A percentile compares a stretch with the other conserved stretches of the same genome.
Conservation (phyloP, 2,329 filamentous ascomycete species). For the Chaetomiaceae sp. region DNA sequence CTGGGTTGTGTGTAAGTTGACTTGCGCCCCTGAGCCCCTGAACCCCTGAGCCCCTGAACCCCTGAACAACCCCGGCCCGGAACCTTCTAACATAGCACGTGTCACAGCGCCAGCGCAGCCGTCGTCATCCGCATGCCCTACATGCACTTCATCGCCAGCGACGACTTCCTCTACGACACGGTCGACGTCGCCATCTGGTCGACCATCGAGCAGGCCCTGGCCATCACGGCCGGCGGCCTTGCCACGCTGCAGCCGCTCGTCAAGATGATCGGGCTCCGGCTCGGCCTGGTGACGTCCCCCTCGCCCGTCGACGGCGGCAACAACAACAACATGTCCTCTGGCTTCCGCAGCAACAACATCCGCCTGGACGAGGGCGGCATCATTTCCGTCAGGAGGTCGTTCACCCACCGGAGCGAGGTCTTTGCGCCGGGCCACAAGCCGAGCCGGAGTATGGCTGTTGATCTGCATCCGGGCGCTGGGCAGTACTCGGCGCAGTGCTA, state of each 20-base stretch:
- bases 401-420: slow-evolving; percentile 6
- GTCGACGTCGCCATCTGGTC: slow-evolving; percentile 47
- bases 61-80: no score
- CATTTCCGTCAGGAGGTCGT: slow-evolving; percentile 16
- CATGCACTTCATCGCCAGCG: slow-evolving; percentile 10
- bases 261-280: slow-evolving; percentile 31
- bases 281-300: slow-evolving; percentile 24
- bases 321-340: no score
- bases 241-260: slow-evolving; percentile 45
- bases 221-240: slow-evolving; percentile 45
- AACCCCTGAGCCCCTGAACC: no score
- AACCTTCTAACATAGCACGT: background rate
- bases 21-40: background rate
- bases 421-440: background rate
- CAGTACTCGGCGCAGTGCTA: slow-evolving; percentile 18
- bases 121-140: slow-evolving; percentile 40
- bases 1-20: slow-evolving; percentile 50
- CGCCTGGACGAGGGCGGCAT: background rate
- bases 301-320: no score
- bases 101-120: slow-evolving; percentile 41
- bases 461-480: slow-evolving; percentile 6
- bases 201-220: slow-evolving; percentile 43
- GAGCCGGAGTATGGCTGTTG: background rate
- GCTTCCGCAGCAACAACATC: background rate
- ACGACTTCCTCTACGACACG: slow-evolving; percentile 43